phyloP scores from a whole-genome alignment of 345 rosid genomes.

The Bruguiera parviflora region DNA sequence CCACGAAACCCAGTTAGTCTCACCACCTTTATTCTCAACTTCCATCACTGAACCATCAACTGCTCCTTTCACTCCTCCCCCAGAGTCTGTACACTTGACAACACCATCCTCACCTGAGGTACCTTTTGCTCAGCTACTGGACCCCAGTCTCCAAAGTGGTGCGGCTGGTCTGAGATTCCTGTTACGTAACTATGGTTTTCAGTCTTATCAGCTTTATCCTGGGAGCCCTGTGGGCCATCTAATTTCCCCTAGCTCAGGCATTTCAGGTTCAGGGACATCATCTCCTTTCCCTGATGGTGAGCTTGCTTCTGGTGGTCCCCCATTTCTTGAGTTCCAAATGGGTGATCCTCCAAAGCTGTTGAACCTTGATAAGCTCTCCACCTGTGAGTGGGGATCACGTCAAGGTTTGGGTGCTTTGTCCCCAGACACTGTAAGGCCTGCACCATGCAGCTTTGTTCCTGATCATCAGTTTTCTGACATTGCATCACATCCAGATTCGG shows the following conservation, averaged over 20 bases:
- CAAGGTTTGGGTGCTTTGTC: conserved; percentile 50
- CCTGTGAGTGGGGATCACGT: conserved; percentile 35
- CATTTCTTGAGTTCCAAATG: conserved; percentile 53
- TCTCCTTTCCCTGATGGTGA: conserved; percentile 86
- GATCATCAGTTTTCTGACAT: conserved; percentile 31
- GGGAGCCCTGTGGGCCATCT: conserved; percentile 90
- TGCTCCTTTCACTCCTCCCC: conserved; percentile 93
- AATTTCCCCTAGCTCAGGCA: conserved; percentile 82
- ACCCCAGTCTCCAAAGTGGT: conserved; percentile 37
- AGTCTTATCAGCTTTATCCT: conserved; percentile 75
- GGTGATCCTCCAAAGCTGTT: conserved; percentile 63
- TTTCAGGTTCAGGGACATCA: conserved; percentile 84
- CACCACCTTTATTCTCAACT: conserved; percentile 91
- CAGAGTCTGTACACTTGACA: conserved; percentile 71
- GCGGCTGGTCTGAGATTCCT: conserved; percentile 47
- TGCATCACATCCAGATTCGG: conserved; percentile 16
- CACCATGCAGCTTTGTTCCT: conserved; percentile 33
- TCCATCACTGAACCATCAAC: conserved; percentile 95
- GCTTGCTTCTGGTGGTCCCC: conserved; percentile 30
- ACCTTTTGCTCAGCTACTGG: conserved; percentile 87
- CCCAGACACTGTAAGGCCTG: conserved; percentile 44
- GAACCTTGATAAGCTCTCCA: conserved; percentile 48
- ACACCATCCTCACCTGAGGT: conserved; percentile 97
- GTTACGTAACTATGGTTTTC: conserved; percentile 60
- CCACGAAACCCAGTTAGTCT: conserved; percentile 81